A percentile compares a stretch with the other conserved stretches of the same genome.
Conservation (phyloP, 441 rosid genomes). For the Jatropha multifida region DNA sequence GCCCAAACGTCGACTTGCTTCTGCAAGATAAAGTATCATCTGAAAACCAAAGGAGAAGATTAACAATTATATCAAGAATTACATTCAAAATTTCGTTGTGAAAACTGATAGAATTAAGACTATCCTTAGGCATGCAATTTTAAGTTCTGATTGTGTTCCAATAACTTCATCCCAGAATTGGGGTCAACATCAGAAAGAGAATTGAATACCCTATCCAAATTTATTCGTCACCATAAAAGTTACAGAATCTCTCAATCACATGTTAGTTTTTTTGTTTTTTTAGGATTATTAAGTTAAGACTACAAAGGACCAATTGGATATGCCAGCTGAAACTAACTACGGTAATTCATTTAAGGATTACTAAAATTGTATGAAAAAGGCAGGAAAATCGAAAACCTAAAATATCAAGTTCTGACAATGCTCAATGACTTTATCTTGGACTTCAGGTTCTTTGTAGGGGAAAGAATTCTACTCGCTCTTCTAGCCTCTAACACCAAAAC, state of each 20-base stretch:
- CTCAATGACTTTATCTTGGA: background rate
- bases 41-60: conserved; percentile 37
- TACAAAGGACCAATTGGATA: background rate
- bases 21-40: conserved; percentile 94
- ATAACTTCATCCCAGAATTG: background rate
- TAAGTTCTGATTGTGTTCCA: background rate
- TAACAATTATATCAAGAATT: conserved; percentile 13
- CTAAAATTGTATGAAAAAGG: background rate
- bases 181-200: background rate
- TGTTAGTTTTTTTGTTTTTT: background rate
- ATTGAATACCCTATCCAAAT: background rate
- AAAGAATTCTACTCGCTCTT: background rate
- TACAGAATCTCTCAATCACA: background rate
- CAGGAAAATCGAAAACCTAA: too few species aligned
- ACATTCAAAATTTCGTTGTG: background rate
- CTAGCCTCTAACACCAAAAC: background rate
- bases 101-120: background rate
- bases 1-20: conserved; percentile 89
- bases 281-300: background rate
- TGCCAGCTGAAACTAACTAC: background rate
- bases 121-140: background rate
- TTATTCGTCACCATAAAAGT: background rate
- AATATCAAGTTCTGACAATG: background rate
- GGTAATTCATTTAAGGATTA: background rate
- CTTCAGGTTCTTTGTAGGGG: background rate